Evolutionary conservation across 2,329 filamentous ascomycete genomes (phyloP).

Genomic region (Calonectria honghensis): DNA sequence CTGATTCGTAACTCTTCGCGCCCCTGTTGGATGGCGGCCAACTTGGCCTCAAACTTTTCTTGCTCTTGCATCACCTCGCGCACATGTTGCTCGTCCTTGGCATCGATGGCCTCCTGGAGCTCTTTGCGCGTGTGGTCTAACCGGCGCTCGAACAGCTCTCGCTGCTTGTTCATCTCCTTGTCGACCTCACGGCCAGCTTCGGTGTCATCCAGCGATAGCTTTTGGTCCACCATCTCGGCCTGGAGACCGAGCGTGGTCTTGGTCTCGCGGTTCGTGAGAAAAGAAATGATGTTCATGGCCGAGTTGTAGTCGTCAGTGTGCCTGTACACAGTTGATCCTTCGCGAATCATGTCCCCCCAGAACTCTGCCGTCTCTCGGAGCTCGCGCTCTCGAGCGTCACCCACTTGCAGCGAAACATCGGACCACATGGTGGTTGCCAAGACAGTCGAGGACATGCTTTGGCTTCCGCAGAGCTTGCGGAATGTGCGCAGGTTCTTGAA

Average conservation of each 20-base stretch:
- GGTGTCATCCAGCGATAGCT: neutral
- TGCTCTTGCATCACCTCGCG: neutral
- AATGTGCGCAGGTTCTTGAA: neutral
- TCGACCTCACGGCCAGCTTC: slow-evolving; percentile 3
- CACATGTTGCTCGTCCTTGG: slow-evolving; percentile 2
- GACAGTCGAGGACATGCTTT: too few relatives aligned
- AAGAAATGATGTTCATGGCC: slow-evolving; percentile 1
- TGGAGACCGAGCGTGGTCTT: neutral
- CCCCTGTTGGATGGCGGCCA: neutral
- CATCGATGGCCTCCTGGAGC: neutral
- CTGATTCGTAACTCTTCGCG: neutral
- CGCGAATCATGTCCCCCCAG: slow-evolving; percentile 11
- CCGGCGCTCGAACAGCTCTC: neutral
- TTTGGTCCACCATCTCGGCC: slow-evolving; percentile 9
- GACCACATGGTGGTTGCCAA: slow-evolving; percentile 13
- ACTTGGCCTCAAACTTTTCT: neutral
- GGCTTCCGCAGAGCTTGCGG: too few relatives aligned
- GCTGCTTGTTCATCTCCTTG: slow-evolving; percentile 12
- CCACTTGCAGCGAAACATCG: neutral
- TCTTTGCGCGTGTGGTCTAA: neutral
- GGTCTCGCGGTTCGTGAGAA: neutral
- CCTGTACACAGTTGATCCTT: neutral
- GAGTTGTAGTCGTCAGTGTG: neutral
- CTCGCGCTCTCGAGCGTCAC: neutral
- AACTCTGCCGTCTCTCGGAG: neutral